A percentile compares a stretch with the other conserved stretches of the same genome.
These are phyloP conservation scores for Singerocomus rubriflavus DNA, from an alignment of 1,284 basidiomycete genomes.

Conservation along the genomic window DNA sequence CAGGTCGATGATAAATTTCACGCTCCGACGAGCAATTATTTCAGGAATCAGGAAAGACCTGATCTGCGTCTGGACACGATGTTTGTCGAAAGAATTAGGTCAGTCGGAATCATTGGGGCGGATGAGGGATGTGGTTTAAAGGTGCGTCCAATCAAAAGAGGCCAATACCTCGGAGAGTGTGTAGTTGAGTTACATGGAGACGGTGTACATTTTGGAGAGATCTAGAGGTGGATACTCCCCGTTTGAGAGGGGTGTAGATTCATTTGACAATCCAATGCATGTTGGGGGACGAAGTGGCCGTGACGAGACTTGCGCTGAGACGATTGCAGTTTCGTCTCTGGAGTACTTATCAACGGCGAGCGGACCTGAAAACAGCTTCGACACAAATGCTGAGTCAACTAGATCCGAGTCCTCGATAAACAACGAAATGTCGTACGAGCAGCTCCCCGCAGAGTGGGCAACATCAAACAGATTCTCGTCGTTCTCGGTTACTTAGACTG, in stretches of 20 bases:
- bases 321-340: constrained; percentile 78
- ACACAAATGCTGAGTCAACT: constrained; percentile 85
- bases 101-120: constrained; percentile 88
- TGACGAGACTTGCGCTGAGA: constrained; percentile 86
- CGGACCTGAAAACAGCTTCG: constrained; percentile 85
- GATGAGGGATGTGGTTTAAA: constrained; percentile 83
- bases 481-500: constrained; percentile 36
- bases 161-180: constrained; percentile 72
- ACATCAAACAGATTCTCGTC: constrained; percentile 71
- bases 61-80: constrained; percentile 80
- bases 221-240: constrained; percentile 59
- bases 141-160: constrained; percentile 58
- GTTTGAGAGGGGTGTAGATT: constrained; percentile 35
- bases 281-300: constrained; percentile 60
- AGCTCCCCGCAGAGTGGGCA: constrained; percentile 83
- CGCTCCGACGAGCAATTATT: constrained; percentile 57
- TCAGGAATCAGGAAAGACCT: constrained; percentile 75
- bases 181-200: constrained; percentile 81
- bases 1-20: constrained; percentile 69
- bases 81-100: constrained; percentile 86
- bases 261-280: constrained; percentile 36
- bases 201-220: constrained; percentile 69
- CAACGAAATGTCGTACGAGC: constrained; percentile 81
- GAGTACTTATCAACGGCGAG: constrained; percentile 80
- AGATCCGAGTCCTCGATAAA: constrained; percentile 81